Conservation (phyloP, 306 rosid species). For the Betula pendula region DNA sequence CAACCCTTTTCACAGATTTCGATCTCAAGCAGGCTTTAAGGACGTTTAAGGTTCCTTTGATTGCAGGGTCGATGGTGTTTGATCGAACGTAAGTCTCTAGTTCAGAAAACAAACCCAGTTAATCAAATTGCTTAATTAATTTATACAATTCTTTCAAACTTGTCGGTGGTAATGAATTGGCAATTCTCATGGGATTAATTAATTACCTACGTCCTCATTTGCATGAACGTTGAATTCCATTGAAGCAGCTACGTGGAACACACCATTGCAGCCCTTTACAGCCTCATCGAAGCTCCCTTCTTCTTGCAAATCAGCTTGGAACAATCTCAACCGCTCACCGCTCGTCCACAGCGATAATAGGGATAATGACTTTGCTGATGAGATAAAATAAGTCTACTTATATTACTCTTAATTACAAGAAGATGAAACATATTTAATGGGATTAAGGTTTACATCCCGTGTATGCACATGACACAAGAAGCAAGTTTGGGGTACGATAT, state of each 20-base stretch:
- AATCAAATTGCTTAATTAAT: conserved; percentile 19
- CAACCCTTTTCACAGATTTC: conserved; percentile 68
- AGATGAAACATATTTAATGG: too few relatives aligned
- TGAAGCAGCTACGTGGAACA: conserved; percentile 77
- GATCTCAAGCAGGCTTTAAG: conserved; percentile 70
- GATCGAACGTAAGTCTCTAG: conserved; percentile 59
- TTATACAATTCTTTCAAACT: too few relatives aligned
- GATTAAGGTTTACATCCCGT: too few relatives aligned
- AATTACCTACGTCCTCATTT: conserved; percentile 61
- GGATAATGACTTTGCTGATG: conserved; percentile 66
- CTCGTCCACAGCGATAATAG: conserved; percentile 51
- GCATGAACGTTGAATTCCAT: conserved; percentile 54
- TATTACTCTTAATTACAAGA: not conserved
- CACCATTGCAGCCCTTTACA: conserved; percentile 65
- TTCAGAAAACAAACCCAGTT: conserved; percentile 14
- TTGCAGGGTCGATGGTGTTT: conserved; percentile 53
- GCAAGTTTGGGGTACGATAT: too few relatives aligned
- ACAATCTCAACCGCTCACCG: conserved; percentile 55
- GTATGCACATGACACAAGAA: too few relatives aligned
- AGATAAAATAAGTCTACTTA: conserved; percentile 11
- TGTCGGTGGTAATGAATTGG: not conserved
- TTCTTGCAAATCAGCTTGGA: conserved; percentile 58
- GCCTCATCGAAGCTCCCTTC: conserved; percentile 84
- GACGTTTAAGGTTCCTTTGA: conserved; percentile 61
- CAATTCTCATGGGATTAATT: not conserved